These are phyloP conservation scores for Amauroascus niger DNA, from an alignment of 2,329 filamentous ascomycete genomes.

Conservation along the genomic window DNA sequence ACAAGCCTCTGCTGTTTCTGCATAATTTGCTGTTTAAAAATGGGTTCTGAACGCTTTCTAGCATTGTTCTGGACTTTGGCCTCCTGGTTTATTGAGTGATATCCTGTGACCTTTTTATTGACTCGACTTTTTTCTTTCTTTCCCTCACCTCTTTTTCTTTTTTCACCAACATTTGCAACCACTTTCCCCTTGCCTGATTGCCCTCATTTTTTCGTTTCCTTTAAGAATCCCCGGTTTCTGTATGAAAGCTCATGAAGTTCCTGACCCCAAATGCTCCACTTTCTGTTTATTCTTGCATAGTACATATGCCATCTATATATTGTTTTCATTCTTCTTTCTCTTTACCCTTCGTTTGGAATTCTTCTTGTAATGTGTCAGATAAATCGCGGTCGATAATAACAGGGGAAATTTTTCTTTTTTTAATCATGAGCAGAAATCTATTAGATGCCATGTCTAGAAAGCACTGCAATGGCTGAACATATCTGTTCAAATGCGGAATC, in stretches of 20 bases:
- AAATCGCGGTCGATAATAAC: neutral
- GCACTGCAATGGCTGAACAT: too few species aligned
- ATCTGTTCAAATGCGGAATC: too few species aligned
- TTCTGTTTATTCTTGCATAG: neutral
- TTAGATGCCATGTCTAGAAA: too few species aligned
- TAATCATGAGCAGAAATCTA: neutral
- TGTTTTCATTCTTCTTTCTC: neutral
- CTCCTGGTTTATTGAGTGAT: neutral
- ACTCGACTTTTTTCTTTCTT: neutral
- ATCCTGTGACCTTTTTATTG: conserved; percentile 2
- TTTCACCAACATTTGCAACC: neutral
- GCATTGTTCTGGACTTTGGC: neutral
- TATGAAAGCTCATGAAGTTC: conserved; percentile 11
- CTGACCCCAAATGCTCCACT: conserved; percentile 7
- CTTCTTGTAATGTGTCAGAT: neutral
- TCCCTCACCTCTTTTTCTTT: conserved; percentile 14
- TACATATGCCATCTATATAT: neutral
- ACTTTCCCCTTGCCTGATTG: neutral
- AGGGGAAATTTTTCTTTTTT: neutral
- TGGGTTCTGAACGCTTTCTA: neutral
- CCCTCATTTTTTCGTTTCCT: neutral
- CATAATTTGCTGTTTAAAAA: neutral
- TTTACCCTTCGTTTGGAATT: neutral
- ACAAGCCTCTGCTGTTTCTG: neutral
- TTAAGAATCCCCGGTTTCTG: conserved; percentile 5